phyloP scores from a whole-genome alignment of 805 yeast species.

The Teunomyces atbi region DNA sequence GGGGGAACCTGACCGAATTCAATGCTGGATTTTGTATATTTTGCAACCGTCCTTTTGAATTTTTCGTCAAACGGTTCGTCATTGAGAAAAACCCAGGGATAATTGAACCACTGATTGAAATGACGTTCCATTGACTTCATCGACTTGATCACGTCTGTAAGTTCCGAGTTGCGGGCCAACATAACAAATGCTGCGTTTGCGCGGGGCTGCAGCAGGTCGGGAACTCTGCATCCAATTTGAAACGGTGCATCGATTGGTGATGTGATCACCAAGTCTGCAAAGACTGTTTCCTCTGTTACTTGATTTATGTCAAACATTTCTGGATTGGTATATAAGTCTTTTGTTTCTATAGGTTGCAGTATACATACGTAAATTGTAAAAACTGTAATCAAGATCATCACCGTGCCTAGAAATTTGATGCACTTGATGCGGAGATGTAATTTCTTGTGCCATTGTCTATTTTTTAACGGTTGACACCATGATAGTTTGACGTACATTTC shows the following conservation, averaged over 20 bases:
- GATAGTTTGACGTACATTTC: too few relatives aligned
- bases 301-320: background rate
- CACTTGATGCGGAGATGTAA: too few relatives aligned
- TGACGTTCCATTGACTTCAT: slow-evolving; percentile 77
- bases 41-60: slow-evolving; percentile 53
- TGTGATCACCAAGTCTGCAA: background rate
- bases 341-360: background rate
- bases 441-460: too few relatives aligned
- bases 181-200: slow-evolving; percentile 86
- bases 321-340: background rate
- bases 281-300: background rate
- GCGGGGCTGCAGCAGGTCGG: slow-evolving; percentile 39
- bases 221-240: slow-evolving; percentile 49
- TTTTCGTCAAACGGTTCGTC: slow-evolving; percentile 69
- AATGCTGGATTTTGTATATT: slow-evolving; percentile 57
- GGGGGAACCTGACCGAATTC: slow-evolving; percentile 68
- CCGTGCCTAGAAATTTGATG: too few relatives aligned
- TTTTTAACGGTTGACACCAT: too few relatives aligned
- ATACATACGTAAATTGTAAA: background rate
- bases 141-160: slow-evolving; percentile 69
- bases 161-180: slow-evolving; percentile 76
- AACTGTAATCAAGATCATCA: too few relatives aligned
- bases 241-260: background rate
- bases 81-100: slow-evolving; percentile 89
- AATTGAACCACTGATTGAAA: slow-evolving; percentile 90